Percentiles rank a stretch among this genome's conserved stretches.
Conservation (phyloP, 805 yeast genomes). For the Ogataea wickerhamii region DNA sequence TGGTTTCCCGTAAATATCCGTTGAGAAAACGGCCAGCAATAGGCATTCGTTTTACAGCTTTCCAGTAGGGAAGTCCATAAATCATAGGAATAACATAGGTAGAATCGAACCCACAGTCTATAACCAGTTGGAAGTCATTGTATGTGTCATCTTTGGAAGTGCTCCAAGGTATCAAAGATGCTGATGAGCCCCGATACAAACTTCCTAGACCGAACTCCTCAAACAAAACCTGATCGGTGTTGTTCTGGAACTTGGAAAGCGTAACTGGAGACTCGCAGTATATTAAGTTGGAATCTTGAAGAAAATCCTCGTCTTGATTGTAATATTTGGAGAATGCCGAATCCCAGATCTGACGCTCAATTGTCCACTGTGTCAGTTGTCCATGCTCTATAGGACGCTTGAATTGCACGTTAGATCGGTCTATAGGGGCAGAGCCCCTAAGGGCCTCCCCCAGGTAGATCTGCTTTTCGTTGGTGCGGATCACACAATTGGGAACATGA, state of each 20-base stretch:
- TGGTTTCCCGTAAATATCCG: conserved; percentile 76
- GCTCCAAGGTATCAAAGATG: conserved; percentile 63
- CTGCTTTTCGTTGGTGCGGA: conserved; percentile 71
- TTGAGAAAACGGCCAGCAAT: conserved; percentile 85
- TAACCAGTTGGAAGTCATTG: conserved; percentile 67
- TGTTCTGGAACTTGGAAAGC: conserved; percentile 73
- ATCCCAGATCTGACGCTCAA: conserved; percentile 90
- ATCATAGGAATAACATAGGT: conserved; percentile 86
- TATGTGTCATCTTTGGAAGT: conserved; percentile 21
- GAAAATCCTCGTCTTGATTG: conserved; percentile 38
- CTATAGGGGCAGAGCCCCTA: conserved; percentile 44
- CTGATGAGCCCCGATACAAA: conserved; percentile 63
- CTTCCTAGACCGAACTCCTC: conserved; percentile 85
- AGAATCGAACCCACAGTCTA: conserved; percentile 85
- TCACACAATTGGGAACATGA: conserved; percentile 63
- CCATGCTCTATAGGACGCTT: conserved; percentile 87
- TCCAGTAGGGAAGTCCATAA: conserved; percentile 71
- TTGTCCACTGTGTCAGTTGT: conserved; percentile 86
- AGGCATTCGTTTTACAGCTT: conserved; percentile 72
- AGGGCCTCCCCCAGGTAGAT: conserved; percentile 61
- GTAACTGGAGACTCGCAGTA: conserved; percentile 81
- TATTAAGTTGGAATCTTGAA: conserved; percentile 56
- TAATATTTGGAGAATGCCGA: conserved; percentile 48
- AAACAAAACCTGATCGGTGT: conserved; percentile 87
- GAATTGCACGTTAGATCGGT: conserved; percentile 68